A percentile compares a stretch with the other conserved stretches of the same genome.
Conservation (phyloP, 225 moss, liverwort and hornwort species). For the Sphagnum tenellum region DNA sequence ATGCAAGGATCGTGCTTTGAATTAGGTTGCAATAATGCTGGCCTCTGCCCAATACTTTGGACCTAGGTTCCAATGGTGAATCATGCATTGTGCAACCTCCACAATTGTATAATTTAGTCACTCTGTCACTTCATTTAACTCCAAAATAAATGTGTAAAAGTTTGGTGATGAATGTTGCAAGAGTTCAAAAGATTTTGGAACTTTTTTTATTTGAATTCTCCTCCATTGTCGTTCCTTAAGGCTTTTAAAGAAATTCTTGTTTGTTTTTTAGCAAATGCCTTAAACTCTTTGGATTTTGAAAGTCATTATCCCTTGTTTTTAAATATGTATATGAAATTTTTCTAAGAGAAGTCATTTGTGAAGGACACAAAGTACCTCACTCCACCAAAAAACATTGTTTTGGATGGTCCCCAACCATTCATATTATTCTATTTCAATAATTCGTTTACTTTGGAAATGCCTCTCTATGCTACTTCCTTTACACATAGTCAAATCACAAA, state of each 20-base stretch:
- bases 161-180: neutral
- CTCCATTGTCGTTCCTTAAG: neutral
- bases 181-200: neutral
- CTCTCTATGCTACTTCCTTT: too few species aligned
- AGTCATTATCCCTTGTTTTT: neutral
- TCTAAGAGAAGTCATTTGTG: neutral
- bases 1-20: neutral
- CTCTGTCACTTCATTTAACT: neutral
- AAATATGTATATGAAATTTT: neutral
- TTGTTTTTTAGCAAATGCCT: neutral
- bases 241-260: neutral
- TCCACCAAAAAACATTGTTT: neutral
- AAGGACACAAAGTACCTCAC: neutral
- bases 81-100: neutral
- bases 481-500: too few species aligned
- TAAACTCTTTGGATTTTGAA: neutral
- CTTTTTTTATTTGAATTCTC: conserved; percentile 1
- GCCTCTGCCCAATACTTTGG: neutral
- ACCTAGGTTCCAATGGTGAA: neutral
- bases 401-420: neutral
- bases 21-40: neutral
- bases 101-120: neutral
- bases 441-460: too few species aligned
- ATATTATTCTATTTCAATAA: neutral
- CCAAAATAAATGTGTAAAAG: neutral